phyloP scores from a whole-genome alignment of 2,329 filamentous ascomycete species.

The Colletotrichum chrysophilum region DNA sequence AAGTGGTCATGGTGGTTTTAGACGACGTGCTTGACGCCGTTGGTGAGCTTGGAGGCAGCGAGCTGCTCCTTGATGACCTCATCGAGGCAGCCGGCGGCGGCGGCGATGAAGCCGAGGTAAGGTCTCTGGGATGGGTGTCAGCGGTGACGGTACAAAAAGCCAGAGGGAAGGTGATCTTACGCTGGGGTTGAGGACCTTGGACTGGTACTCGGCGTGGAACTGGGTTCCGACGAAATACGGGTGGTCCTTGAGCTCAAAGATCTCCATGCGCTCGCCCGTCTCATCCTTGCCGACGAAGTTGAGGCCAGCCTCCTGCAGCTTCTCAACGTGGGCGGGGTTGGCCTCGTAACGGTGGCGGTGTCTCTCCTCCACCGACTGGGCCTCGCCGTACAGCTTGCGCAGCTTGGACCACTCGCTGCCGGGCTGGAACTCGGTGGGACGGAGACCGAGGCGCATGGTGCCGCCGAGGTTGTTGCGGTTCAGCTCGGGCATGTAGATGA shows the following conservation, averaged over 20 bases:
- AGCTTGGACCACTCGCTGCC: conserved; percentile 81
- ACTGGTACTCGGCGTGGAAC: conserved; percentile 87
- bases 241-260: conserved; percentile 82
- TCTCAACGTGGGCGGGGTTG: conserved; percentile 78
- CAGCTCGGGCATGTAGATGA: conserved; percentile 94
- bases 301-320: conserved; percentile 72
- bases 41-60: conserved; percentile 3
- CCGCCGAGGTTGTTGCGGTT: conserved; percentile 79
- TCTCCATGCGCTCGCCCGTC: conserved; percentile 79
- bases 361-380: conserved; percentile 67
- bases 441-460: conserved; percentile 84
- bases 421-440: conserved; percentile 76
- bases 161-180: conserved; percentile 40
- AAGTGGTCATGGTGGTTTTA: neutral
- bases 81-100: conserved; percentile 71
- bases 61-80: conserved; percentile 35
- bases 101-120: conserved; percentile 86
- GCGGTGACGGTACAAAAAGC: conserved; percentile 61
- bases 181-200: conserved; percentile 74
- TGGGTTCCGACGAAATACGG: conserved; percentile 86
- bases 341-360: conserved; percentile 93
- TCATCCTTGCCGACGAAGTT: conserved; percentile 82
- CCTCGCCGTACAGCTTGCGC: conserved; percentile 73
- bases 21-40: conserved; percentile 17
- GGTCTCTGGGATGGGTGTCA: conserved; percentile 42